Evolutionary conservation across 257 asterid genomes (phyloP), one percentile per base, ranked within the genome.

Genomic region (Cynanchum wilfordii): DNA sequence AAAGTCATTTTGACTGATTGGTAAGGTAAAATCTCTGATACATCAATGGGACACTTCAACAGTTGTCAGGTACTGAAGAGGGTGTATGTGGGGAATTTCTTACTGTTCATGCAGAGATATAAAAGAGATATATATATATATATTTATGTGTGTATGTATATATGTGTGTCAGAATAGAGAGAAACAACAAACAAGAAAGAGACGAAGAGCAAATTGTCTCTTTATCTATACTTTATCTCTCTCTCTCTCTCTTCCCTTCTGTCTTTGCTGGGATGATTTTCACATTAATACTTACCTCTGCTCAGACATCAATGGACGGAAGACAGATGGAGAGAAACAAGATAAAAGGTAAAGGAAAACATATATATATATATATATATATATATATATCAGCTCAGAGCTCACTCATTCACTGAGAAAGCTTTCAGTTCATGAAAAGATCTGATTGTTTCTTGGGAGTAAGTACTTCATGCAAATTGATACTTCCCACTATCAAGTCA

Each of bases 31-130:
- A 8, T 20, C 42, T 24, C n/a, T 75, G 62, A 44, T 56, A 17
- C 69, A 36, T 67, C 67, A 71, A 66, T 30, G 20, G 36, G 78
- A 65, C 77, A 66, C n/a, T 72, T 59, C 69, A 54, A 59, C 22
- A 17, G 75, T 27, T 15, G 44, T 30, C 44, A 30, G 68, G 6
- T 16, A 0, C 6, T 0, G 17, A 4, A 7, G 9, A 9, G 59
- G 52, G 51, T 47, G 29, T 30, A 1, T 30, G 33, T 4, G 8
- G 8, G 29, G 29, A 29, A 0, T 8, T 11, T 59, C 42, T 13
- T 20, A 4, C 42, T 3, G 42, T 59, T 16, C 20, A 11, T 24
- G 19, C 38, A 25, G 17, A 58, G 64, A 58, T 58, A 58, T 7
- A 54, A 47, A 45, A 10, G 13, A 49, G 17, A 49, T 12, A 13